Evolutionary conservation across 148 eudicot species (phyloP).

Genomic region (Nyssa sinensis): DNA sequence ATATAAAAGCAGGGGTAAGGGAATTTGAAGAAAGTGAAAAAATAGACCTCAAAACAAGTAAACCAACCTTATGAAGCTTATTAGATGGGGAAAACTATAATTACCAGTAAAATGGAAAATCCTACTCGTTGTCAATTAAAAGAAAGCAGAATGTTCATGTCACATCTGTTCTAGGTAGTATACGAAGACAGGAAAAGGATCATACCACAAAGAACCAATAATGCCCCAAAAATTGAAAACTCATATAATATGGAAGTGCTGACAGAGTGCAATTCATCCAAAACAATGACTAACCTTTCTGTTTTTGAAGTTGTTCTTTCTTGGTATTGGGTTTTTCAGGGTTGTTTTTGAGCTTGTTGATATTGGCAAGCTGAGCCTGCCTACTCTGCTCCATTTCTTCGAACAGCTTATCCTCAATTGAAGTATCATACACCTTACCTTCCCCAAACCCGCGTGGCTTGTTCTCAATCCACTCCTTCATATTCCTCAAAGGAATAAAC

Average conservation of each 20-base stretch:
- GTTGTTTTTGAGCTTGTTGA: conserved; percentile 63
- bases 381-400: conserved; percentile 74
- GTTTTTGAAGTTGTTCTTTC: conserved; percentile 25
- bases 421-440: conserved; percentile 85
- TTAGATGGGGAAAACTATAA: not conserved
- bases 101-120: too few relatives aligned
- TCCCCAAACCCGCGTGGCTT: conserved; percentile 91
- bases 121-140: not conserved
- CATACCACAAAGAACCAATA: not conserved
- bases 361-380: conserved; percentile 64
- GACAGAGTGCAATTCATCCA: not conserved
- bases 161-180: not conserved
- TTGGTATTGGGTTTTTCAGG: conserved; percentile 25
- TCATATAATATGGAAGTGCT: not conserved
- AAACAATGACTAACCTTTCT: conserved; percentile 23
- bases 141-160: not conserved
- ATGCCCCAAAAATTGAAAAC: not conserved
- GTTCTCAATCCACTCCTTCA: conserved; percentile 55
- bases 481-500: conserved; percentile 43
- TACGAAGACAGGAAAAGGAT: not conserved
- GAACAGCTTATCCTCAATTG: conserved; percentile 70
- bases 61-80: too few relatives aligned
- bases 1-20: not conserved
- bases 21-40: not conserved
- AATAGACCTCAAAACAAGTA: not conserved